phyloP scores from a whole-genome alignment of 169 alveolate species.

The Plasmodium coatneyi region DNA sequence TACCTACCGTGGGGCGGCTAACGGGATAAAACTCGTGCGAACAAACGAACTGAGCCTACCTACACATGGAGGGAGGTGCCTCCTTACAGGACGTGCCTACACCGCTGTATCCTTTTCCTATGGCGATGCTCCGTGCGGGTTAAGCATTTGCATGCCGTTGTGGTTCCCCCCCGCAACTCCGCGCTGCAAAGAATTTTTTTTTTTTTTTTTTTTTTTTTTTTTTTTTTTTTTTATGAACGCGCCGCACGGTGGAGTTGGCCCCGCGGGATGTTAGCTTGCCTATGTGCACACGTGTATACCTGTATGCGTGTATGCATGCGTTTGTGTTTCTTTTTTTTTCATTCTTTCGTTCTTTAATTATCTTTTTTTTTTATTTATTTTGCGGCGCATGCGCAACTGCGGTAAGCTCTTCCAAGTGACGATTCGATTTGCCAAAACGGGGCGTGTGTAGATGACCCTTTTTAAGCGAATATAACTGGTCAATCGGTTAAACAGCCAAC shows the following conservation, averaged over 20 bases:
- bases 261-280: background rate
- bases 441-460: background rate
- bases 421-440: background rate
- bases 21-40: background rate
- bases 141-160: background rate
- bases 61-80: background rate
- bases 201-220: too few relatives aligned
- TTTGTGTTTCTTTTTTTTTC: background rate
- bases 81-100: background rate
- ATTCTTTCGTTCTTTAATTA: background rate
- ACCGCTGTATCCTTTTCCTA: background rate
- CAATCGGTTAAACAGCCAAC: too few relatives aligned
- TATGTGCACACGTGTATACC: background rate
- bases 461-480: background rate
- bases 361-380: background rate
- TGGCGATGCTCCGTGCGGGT: background rate
- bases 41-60: background rate
- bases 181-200: background rate
- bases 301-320: background rate
- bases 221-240: too few relatives aligned
- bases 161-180: background rate
- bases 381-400: background rate
- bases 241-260: background rate
- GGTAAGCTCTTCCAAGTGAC: background rate
- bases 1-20: background rate